phyloP scores from a whole-genome alignment of 23 red algal species.

The Gracilariopsis chorda region DNA sequence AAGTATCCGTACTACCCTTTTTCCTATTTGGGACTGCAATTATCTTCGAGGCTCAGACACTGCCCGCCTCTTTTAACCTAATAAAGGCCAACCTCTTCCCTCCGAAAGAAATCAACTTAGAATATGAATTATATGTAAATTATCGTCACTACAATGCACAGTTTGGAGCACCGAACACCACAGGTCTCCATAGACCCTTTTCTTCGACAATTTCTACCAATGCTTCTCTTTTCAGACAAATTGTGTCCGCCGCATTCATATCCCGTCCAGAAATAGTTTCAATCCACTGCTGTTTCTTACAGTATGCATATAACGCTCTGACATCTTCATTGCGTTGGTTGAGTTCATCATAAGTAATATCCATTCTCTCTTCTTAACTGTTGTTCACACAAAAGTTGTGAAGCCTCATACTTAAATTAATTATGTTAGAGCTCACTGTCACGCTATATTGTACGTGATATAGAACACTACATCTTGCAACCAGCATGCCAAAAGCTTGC shows the following conservation, averaged over 20 bases:
- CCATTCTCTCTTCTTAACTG: not conserved
- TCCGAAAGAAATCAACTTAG: too few relatives aligned
- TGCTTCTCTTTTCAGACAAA: not conserved
- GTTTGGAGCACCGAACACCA: not conserved
- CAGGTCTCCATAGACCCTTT: conserved; percentile 1
- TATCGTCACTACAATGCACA: not conserved
- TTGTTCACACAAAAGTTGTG: not conserved
- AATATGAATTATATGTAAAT: too few relatives aligned
- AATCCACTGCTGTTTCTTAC: not conserved
- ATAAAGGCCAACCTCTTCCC: too few relatives aligned
- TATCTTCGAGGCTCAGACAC: too few relatives aligned
- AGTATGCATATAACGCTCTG: not conserved
- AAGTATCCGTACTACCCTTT: not conserved
- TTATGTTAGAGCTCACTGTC: not conserved
- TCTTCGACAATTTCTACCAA: not conserved
- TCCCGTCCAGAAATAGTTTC: not conserved
- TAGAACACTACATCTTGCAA: not conserved
- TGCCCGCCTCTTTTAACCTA: too few relatives aligned
- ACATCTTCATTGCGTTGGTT: not conserved
- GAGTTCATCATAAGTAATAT: not conserved
- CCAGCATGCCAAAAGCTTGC: conserved; percentile 24
- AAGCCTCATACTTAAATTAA: not conserved
- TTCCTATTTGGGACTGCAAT: too few relatives aligned
- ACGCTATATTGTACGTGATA: not conserved
- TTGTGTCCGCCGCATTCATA: not conserved